These are phyloP conservation scores for Trifolium repens DNA, from an alignment of 306 rosid genomes.

Conservation along the genomic window DNA sequence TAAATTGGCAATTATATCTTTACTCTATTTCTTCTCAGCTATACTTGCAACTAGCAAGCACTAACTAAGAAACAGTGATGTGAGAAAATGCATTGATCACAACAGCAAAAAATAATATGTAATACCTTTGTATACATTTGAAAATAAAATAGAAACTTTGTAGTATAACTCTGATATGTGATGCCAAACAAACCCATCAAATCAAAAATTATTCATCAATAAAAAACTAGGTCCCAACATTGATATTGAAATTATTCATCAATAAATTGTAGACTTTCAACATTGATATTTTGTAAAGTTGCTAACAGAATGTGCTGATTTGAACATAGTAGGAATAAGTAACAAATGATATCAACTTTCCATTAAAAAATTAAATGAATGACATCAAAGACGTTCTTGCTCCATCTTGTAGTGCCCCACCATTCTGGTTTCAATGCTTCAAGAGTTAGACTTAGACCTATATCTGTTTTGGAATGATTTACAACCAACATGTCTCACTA, in stretches of 20 bases:
- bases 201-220: no score
- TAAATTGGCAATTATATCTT: background rate
- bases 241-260: background rate
- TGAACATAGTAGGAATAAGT: background rate
- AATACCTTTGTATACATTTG: background rate
- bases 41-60: background rate
- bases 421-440: background rate
- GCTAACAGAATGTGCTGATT: background rate
- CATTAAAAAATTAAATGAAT: no score
- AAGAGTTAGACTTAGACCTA: no score
- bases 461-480: no score
- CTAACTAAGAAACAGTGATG: background rate
- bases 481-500: no score
- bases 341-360: background rate
- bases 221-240: no score
- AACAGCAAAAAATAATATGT: background rate
- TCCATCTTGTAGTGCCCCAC: background rate
- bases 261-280: no score
- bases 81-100: background rate
- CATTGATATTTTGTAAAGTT: background rate
- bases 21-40: no score
- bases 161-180: background rate
- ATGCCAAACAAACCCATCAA: background rate
- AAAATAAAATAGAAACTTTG: background rate
- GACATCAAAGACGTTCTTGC: no score